Evolutionary conservation across 2,329 filamentous ascomycete species (phyloP).

Genomic region (Gnomoniopsis smithogilvyi): DNA sequence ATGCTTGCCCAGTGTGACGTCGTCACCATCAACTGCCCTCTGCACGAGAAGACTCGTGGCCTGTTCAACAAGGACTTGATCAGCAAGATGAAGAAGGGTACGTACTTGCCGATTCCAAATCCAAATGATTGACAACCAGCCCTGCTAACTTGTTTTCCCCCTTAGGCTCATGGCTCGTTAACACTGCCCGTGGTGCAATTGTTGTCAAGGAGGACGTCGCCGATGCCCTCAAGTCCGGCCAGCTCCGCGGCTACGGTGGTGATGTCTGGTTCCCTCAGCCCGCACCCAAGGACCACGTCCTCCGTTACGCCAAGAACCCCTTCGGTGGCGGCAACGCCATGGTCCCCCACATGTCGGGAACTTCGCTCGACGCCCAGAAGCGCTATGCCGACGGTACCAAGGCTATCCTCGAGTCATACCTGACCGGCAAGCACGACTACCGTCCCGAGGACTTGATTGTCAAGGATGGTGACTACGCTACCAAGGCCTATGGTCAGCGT

Average conservation of each 20-base stretch:
- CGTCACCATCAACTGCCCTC: slow-evolving; percentile 98
- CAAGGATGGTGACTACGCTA: slow-evolving; percentile 85
- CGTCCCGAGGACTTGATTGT: slow-evolving; percentile 88
- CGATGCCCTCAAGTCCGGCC: slow-evolving; percentile 84
- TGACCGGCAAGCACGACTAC: slow-evolving; percentile 85
- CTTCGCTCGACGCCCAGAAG: slow-evolving; percentile 96
- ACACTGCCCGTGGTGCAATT: slow-evolving; percentile 97
- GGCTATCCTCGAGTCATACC: slow-evolving; percentile 87
- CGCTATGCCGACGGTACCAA: slow-evolving; percentile 86
- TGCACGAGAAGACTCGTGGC: slow-evolving; percentile 96
- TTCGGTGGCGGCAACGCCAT: slow-evolving; percentile 98
- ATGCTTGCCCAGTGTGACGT: slow-evolving; percentile 92
- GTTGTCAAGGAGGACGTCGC: slow-evolving; percentile 99
- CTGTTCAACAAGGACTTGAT: slow-evolving; percentile 99
- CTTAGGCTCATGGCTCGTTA: slow-evolving; percentile 90
- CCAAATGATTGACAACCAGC: background rate
- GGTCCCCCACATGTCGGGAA: slow-evolving; percentile 98
- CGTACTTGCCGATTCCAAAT: slow-evolving; percentile 25
- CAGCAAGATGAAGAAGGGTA: slow-evolving; percentile 97
- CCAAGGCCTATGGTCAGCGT: slow-evolving; percentile 85
- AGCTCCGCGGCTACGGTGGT: slow-evolving; percentile 84
- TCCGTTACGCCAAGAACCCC: slow-evolving; percentile 89
- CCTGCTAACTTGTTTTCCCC: background rate
- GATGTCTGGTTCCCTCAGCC: slow-evolving; percentile 98
- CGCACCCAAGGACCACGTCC: slow-evolving; percentile 86